A percentile compares a stretch with the other conserved stretches of the same genome.
Conservation (phyloP, 1,284 basidiomycete genomes). For the Lignosus rhinocerotis region DNA sequence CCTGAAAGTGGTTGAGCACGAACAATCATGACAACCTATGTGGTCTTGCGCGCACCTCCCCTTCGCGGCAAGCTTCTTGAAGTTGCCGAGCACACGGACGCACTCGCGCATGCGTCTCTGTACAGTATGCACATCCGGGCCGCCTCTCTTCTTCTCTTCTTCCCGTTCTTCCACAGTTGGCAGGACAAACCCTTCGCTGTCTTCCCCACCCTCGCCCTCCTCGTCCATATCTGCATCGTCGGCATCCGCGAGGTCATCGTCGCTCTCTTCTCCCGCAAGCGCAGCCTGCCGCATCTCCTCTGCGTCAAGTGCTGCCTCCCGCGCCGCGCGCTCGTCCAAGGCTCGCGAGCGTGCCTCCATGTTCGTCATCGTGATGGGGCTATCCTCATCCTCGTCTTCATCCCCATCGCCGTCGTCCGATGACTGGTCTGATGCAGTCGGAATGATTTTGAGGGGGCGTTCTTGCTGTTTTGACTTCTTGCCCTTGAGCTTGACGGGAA, state of each 20-base stretch:
- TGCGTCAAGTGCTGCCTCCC: conserved; percentile 67
- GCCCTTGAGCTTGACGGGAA: conserved; percentile 37
- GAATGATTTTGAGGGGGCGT: conserved; percentile 50
- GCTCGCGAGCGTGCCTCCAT: conserved; percentile 77
- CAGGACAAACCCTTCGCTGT: conserved; percentile 63
- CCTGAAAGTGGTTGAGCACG: conserved; percentile 39
- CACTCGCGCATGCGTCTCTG: conserved; percentile 90
- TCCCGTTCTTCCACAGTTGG: conserved; percentile 84
- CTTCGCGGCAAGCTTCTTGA: conserved; percentile 65
- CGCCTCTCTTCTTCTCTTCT: conserved; percentile 71
- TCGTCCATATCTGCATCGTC: conserved; percentile 58
- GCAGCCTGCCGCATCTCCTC: conserved; percentile 68
- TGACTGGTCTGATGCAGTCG: conserved; percentile 48
- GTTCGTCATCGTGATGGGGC: conserved; percentile 67
- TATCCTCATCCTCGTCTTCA: conserved; percentile 55
- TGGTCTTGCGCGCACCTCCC: conserved; percentile 59
- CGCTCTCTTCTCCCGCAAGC: conserved; percentile 40
- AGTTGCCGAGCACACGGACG: conserved; percentile 79
- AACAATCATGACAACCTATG: background rate
- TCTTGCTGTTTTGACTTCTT: conserved; percentile 56
- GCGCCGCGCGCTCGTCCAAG: conserved; percentile 64
- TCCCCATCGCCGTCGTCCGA: conserved; percentile 39
- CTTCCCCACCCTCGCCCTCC: conserved; percentile 61
- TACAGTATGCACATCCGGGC: conserved; percentile 80
- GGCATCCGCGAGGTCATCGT: conserved; percentile 53